Evolutionary conservation across 2,329 filamentous ascomycete species (phyloP), one percentile per base, ranked within the genome.

Genomic region (Aspergillus candidus): DNA sequence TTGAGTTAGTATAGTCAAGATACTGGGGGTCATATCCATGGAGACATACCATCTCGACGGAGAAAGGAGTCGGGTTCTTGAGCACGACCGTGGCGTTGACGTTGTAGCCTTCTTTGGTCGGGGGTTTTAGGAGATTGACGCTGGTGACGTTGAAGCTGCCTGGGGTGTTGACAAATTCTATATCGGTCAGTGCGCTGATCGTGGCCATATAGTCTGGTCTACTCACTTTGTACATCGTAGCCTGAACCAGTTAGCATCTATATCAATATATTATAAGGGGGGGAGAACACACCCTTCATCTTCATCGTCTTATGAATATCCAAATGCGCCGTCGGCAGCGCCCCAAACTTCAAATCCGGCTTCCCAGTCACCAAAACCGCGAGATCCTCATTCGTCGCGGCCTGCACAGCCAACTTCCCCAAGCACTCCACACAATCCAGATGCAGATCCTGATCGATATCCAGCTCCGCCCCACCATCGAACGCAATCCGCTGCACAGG

Each of bases 21-120:
- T 27, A 15, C 11, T 11, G 3, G 13, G 32, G n/a, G 6, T 5
- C 0, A 33, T 18, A 17, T 33, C 11, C 3, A 14, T 5, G 12
- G 13, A 13, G 1, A 32, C 39, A n/a, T 49, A 60, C 57, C 51
- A 60, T 44, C 34, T 59, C 50, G 7, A 59, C 44, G 11, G 31
- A 51, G 18, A 58, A 56, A 0, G 48, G 46, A 1, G 46, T 53
- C 11, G 57, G 54, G 15, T 57, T 56, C 11, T 43, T 44, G 11
- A 60, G 22, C 7, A 50, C 42, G 6, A 58, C 46, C 1, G 57
- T 59, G n/a, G 57, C 54, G 44, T 60, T 59, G 27, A 58, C 47
- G 13, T 59, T 59, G 22, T 51, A 58, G 22, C 56, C 57, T 17
- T 59, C 41, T 5, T 33, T 8, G 3, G 46, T 48, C 6, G 38